Base-by-base conservation (phyloP, 805 yeast genomes). In the Sugiyamaella smithiae region DNA sequence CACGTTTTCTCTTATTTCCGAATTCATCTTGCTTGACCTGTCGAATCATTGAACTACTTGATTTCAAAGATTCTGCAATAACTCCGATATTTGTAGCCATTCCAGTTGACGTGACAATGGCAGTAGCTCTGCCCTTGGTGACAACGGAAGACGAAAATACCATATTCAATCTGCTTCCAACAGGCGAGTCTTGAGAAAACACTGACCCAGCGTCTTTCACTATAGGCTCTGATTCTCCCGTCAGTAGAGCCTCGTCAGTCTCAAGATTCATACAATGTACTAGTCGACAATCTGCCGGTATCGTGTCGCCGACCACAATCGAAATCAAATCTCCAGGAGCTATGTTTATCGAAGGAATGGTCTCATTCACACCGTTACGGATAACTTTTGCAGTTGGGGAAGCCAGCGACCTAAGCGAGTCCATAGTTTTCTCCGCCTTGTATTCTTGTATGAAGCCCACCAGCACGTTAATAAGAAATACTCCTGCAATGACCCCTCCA, bases 391-490 rank as follows among this genome's bases (percentile, higher is more conserved):
- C 90, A 2, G 82, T 76, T 2, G 91, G 88, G 2, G 88, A 80
- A 45, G 85, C 75, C 45, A 85, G 72, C 0, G 81, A 75, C 52
- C 79, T 74, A 36, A 85, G 73, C 0, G 89, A 81, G 32, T 82
- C 85, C 88, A 85, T 85, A 1, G 91, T 85, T 61, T 82, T 77
- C 55, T 85, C 89, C 1, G 93, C 91, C 54, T 78, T 80, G 60
- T 71, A 74, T 61, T 85, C 91, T 64, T 85, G 93, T 54, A 76
- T 65, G 48, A 81, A 76, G 3, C 93, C 93, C 49, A 85, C 82
- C 24, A 67, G 66, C 31, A 85, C 79, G 60, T 85, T 85, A 48
- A 85, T 71, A 26, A 64, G 62, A 25, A 85, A 78, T 20, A 85
- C 90, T 41, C 77, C 82, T 1, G 78, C 81, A 61, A 85, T 82